Evolutionary conservation across 2,329 filamentous ascomycete species (phyloP), one percentile per base, ranked within the genome.

Genomic region (Colletotrichum sp.): DNA sequence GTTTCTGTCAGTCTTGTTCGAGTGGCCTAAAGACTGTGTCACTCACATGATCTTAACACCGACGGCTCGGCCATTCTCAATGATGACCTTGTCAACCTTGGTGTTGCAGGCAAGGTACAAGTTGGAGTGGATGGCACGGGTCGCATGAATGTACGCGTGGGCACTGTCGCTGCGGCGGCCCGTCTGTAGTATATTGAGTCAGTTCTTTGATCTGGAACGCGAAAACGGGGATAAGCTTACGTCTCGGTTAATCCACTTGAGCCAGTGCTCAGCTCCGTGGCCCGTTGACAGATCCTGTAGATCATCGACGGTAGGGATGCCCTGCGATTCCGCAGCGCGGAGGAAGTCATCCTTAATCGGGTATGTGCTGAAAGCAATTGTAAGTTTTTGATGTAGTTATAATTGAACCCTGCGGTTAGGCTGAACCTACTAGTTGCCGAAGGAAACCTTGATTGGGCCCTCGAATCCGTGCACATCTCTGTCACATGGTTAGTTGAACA

Each of bases 291-390:
- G 84, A 78, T 96, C 94, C 81, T 96, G 92, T 5, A 95, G 86
- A 80, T 96, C 94, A 80, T 96, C 93, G 15, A 94, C 94, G 15
- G 90, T 87, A 1, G 85, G 94, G 72, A 95, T 95, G 24, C 91
- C 93, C 80, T 95, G 93, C 0, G 92, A 92, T 78, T 95, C 93
- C 5, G 90, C 87, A 18, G 93, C 93, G 24, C 93, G 87, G 47
- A 95, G 86, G 86, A 95, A 95, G 82, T 96, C 94, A 66, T 95
- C 92, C 88, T 93, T 95, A 83, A 96, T 92, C 2, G 94, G 94
- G 77, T 96, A 96, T 6, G 92, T 94, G 83, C 86, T 85, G 34
- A 5, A 8, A 80, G 55, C 47, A 24, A 59, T 29, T 29, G 34
- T 74, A n/a, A 72, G 62, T 63, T 66, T 67, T 21, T 57, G 16